These are phyloP conservation scores for Cladosporium sp. DNA, from an alignment of 2,329 filamentous ascomycete species.

Conservation along the genomic window DNA sequence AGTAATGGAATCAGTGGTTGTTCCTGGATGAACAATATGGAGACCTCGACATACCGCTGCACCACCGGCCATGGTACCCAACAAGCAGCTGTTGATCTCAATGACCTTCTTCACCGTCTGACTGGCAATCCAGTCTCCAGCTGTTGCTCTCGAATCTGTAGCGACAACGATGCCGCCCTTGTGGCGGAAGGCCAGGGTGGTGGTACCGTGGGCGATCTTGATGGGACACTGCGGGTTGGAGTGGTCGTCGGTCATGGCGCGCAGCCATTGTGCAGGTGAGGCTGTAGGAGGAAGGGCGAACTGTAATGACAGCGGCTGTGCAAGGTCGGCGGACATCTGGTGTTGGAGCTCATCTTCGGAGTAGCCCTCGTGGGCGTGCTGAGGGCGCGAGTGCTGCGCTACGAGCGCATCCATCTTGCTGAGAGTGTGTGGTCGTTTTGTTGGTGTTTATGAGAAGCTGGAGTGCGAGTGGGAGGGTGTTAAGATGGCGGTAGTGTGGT, in stretches of 20 bases:
- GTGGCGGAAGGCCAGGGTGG: slow-evolving; percentile 96
- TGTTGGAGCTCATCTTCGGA: slow-evolving; percentile 54
- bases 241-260: slow-evolving; percentile 94
- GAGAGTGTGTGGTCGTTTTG: not conserved
- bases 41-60: slow-evolving; percentile 62
- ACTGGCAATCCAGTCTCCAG: slow-evolving; percentile 98
- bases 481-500: not conserved
- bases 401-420: slow-evolving; percentile 83
- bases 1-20: not conserved
- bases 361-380: slow-evolving; percentile 68
- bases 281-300: slow-evolving; percentile 93
- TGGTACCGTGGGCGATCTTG: slow-evolving; percentile 99
- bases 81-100: slow-evolving; percentile 88
- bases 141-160: slow-evolving; percentile 93
- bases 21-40: not conserved
- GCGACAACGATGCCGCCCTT: slow-evolving; percentile 97
- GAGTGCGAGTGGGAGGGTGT: not conserved
- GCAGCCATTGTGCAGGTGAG: slow-evolving; percentile 88
- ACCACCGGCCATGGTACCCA: slow-evolving; percentile 97
- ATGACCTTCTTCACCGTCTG: slow-evolving; percentile 99
- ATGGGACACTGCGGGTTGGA: slow-evolving; percentile 96
- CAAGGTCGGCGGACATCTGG: slow-evolving; percentile 65
- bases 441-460: not conserved
- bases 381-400: slow-evolving; percentile 80
- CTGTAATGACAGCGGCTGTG: slow-evolving; percentile 78